Evolutionary conservation across 2,329 filamentous ascomycete genomes (phyloP).

Genomic region (Epichloe coenophiala): DNA sequence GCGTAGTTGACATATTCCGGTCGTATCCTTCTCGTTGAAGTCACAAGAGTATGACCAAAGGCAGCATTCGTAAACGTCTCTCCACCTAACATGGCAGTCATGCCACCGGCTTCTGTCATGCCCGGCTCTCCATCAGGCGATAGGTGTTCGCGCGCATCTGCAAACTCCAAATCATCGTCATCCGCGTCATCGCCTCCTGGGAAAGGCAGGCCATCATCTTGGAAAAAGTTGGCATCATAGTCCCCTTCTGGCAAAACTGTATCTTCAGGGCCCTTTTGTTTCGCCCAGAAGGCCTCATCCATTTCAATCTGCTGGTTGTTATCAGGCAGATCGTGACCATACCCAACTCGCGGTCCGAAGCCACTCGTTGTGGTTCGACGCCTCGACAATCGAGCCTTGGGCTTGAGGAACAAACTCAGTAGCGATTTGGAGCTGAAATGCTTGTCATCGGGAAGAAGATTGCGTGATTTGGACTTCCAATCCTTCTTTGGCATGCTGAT

Average conservation of each 20-base stretch:
- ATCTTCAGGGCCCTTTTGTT: constrained; percentile 51
- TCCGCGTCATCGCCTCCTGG: constrained; percentile 45
- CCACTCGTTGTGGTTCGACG: constrained; percentile 35
- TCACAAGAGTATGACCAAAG: constrained; percentile 56
- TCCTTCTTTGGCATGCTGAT: constrained; percentile 87
- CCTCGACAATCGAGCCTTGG: constrained; percentile 69
- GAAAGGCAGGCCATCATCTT: constrained; percentile 67
- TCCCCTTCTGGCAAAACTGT: constrained; percentile 52
- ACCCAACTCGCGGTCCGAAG: constrained; percentile 30
- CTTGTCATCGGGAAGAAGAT: constrained; percentile 92
- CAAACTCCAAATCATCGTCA: constrained; percentile 61
- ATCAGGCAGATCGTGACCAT: constrained; percentile 29
- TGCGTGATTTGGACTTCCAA: constrained; percentile 86
- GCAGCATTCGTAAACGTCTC: constrained; percentile 35
- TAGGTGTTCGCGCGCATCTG: constrained; percentile 68
- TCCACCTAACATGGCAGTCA: constrained; percentile 35
- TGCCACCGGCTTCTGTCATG: constrained; percentile 33
- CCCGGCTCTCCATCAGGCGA: constrained; percentile 46
- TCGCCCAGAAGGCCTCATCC: constrained; percentile 93
- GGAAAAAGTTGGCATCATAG: constrained; percentile 96
- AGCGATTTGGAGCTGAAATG: constrained; percentile 93
- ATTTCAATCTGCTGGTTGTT: constrained; percentile 60
- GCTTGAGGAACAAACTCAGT: constrained; percentile 83
- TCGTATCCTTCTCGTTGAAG: constrained; percentile 46
- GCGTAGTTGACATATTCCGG: constrained; percentile 61